Evolutionary conservation across 2,329 filamentous ascomycete species (phyloP), one percentile per base, ranked within the genome.

Genomic region (Beauveria bassiana): DNA sequence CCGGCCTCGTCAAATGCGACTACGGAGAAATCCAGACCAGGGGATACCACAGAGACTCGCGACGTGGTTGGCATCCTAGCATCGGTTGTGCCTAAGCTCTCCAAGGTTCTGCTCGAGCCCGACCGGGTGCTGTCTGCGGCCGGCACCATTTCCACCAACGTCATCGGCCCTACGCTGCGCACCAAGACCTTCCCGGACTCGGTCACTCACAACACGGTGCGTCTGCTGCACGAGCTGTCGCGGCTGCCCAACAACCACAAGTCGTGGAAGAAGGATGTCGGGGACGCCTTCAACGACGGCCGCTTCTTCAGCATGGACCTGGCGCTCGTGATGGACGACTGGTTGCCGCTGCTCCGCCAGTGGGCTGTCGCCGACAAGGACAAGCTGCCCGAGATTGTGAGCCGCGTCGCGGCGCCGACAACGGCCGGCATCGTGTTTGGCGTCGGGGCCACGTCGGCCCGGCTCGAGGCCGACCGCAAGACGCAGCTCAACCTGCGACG

Each of bases 391-490:
- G 95, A 99, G 64, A 78, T 97, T 4, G 75, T 98, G 9, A 80
- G 84, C 43, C 88, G 91, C 22, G 83, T 99, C 64, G 87, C 87
- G 6, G 84, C 93, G 4, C 95, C 95, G 6, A 91, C 93, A 1
- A 93, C 93, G 16, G 95, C 96, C 0, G 95, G 95, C 9, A 96
- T 99, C 67, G 93, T 99, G 71, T 99, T 99, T 70, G 95, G 95
- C n/a, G 95, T 99, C 0, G 96, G 96, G 12, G 95, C 95, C 7
- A 92, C 91, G 24, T 96, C 93, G 49, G 95, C 95, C 42, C 84
- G 95, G 62, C 83, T 96, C n/a, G 95, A 99, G 75, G 92, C 96
- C 6, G 95, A 99, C 73, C 88, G 93, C 62, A 95, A 89, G 74
- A 92, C 93, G 1, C 93, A 98, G 74, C 82, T 96, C 34, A 96